Evolutionary conservation across 169 alveolate species (phyloP).

Genomic region (Neospora caninum): DNA sequence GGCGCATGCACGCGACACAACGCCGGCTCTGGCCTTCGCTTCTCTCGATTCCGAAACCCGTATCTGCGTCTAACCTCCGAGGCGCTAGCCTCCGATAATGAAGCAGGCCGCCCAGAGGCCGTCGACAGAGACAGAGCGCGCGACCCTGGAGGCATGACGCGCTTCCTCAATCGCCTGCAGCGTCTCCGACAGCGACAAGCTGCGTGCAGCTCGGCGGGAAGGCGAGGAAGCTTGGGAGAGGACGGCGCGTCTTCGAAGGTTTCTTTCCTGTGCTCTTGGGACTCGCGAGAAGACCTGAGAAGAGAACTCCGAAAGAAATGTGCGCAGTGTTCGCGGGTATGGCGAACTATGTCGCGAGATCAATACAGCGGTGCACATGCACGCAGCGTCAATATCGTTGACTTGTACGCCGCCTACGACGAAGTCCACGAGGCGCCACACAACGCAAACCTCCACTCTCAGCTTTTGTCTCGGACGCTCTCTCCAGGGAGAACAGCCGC

Average conservation of each 20-base stretch:
- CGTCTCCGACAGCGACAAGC: not conserved
- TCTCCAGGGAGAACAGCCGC: not conserved
- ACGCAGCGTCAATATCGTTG: slow-evolving; percentile 1
- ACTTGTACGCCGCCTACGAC: slow-evolving; percentile 21
- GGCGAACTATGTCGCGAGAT: not conserved
- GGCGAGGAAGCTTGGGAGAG: not conserved
- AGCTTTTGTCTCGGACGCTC: no score
- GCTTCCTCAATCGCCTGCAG: not conserved
- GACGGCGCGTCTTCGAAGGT: not conserved
- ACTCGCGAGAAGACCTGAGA: not conserved
- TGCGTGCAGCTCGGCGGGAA: not conserved
- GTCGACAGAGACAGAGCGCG: not conserved
- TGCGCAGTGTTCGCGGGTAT: not conserved
- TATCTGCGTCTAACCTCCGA: not conserved
- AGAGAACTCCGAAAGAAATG: not conserved
- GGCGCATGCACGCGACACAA: no score
- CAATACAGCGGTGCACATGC: slow-evolving; percentile 14
- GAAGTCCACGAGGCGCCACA: slow-evolving; percentile 18
- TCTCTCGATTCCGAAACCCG: not conserved
- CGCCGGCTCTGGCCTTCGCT: no score
- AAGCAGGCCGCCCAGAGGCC: not conserved
- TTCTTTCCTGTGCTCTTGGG: not conserved
- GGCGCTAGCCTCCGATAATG: not conserved
- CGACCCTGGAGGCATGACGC: not conserved
- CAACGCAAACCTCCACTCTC: not conserved